Evolutionary conservation across 345 rosid species (phyloP).

Genomic region (Aquilaria yunnanensis): DNA sequence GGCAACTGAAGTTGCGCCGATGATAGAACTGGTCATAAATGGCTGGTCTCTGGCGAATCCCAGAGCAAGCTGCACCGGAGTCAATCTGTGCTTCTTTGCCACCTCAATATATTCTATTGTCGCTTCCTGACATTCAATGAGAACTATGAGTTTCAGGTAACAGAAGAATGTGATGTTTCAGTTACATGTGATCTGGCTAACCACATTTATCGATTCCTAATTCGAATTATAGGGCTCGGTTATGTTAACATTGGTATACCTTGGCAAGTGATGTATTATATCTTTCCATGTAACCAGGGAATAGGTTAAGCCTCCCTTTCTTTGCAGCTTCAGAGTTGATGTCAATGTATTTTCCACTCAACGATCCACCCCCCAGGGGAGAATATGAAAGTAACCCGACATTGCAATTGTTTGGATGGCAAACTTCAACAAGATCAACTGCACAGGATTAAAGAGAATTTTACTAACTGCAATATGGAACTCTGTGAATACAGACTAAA

Average conservation of each 20-base stretch:
- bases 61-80: constrained; percentile 68
- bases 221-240: no score
- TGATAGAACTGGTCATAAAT: constrained; percentile 70
- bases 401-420: constrained; percentile 82
- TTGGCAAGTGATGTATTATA: constrained; percentile 55
- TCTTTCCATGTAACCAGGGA: constrained; percentile 91
- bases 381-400: constrained; percentile 83
- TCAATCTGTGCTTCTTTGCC: constrained; percentile 67
- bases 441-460: constrained; percentile 16
- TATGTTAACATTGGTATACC: constrained; percentile 31
- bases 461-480: no score
- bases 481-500: no score
- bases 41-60: constrained; percentile 77
- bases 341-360: constrained; percentile 72
- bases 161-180: no score
- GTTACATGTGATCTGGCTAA: no score
- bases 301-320: constrained; percentile 71
- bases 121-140: constrained; percentile 50
- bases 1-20: constrained; percentile 69
- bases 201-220: no score
- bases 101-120: constrained; percentile 54
- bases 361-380: constrained; percentile 70
- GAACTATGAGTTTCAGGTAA: neutral
- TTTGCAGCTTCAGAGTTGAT: constrained; percentile 52
- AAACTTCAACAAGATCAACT: constrained; percentile 91